A percentile compares a stretch with the other conserved stretches of the same genome.
phyloP scores from a whole-genome alignment of 306 rosid species.

The Cucumis sativus region Cucumber_9930_V3 NC_026656.2:12372001-12372500 shows the following conservation, averaged over 20 bases:
- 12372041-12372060: conserved; percentile 72
- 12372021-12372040: conserved; percentile 47
- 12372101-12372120: conserved; percentile 51
- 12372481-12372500: conserved; percentile 73
- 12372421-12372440: conserved; percentile 46
- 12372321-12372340: not conserved
- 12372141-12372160: conserved; percentile 45
- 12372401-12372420: conserved; percentile 40
- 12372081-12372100: conserved; percentile 64
- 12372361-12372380: not conserved
- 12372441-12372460: conserved; percentile 71
- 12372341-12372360: not conserved
- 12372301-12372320: not conserved
- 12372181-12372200: conserved; percentile 28
- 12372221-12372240: not conserved
- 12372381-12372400: conserved; percentile 32
- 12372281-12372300: not conserved
- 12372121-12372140: conserved; percentile 76
- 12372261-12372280: not conserved
- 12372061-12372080: conserved; percentile 81
- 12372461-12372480: conserved; percentile 61
- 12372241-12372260: not conserved
- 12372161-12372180: conserved; percentile 66
- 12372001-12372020: conserved; percentile 59
- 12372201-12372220: conserved; percentile 56